phyloP scores from a whole-genome alignment of 257 asterid species.

The Eustoma russellianum region DNA sequence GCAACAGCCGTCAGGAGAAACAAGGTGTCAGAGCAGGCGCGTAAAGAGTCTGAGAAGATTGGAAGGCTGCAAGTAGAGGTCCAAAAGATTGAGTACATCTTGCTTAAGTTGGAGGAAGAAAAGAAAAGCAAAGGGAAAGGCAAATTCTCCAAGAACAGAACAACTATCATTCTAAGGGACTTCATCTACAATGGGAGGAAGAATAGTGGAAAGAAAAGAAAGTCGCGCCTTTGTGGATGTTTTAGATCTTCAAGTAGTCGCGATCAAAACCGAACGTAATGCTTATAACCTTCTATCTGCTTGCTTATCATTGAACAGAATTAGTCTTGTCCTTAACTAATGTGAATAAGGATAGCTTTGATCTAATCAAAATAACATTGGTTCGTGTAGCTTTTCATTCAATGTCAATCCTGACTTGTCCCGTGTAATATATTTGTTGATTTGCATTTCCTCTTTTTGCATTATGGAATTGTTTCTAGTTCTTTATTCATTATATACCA shows the following conservation, averaged over 20 bases:
- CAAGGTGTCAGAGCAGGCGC: conserved; percentile 56
- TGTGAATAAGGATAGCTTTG: conserved; percentile 16
- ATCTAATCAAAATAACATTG: conserved; percentile 35
- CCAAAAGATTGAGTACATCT: conserved; percentile 53
- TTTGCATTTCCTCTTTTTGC: neutral
- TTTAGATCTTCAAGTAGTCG: conserved; percentile 41
- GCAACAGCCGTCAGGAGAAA: conserved; percentile 33
- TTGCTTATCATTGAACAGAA: conserved; percentile 1
- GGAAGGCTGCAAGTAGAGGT: conserved; percentile 54
- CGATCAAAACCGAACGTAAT: conserved; percentile 23
- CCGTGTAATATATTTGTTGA: conserved; percentile 1
- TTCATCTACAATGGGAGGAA: conserved; percentile 59
- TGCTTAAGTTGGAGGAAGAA: conserved; percentile 66
- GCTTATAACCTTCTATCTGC: conserved; percentile 11
- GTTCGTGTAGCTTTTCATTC: neutral
- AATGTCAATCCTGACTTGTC: neutral
- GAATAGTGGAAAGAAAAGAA: conserved; percentile 45
- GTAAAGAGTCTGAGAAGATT: conserved; percentile 67
- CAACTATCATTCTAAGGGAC: conserved; percentile 52
- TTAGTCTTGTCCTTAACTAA: conserved; percentile 15
- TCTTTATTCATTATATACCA: too few relatives aligned
- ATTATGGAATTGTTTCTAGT: too few relatives aligned
- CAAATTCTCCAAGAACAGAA: conserved; percentile 45
- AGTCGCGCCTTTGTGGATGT: conserved; percentile 56
- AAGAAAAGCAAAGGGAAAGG: conserved; percentile 42